A percentile compares a stretch with the other conserved stretches of the same genome.
phyloP scores from a whole-genome alignment of 1,139 yeast species.

The Meyerozyma athensensis region DNA sequence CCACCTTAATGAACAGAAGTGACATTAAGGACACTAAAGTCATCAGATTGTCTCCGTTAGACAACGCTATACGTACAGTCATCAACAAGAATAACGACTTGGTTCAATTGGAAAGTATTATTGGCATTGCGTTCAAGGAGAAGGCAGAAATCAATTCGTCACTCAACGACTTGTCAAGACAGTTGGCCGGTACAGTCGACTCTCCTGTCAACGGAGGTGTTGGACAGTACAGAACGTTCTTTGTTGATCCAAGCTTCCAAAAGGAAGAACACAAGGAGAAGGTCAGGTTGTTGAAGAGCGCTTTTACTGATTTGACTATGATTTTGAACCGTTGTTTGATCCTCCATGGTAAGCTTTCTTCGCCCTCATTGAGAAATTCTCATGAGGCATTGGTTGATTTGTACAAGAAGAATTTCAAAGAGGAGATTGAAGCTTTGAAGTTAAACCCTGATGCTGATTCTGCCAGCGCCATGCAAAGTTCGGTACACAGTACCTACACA shows the following conservation, averaged over 20 bases:
- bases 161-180: conserved; percentile 69
- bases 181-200: conserved; percentile 82
- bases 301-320: conserved; percentile 67
- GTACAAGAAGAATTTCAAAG: conserved; percentile 62
- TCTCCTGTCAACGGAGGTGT: conserved; percentile 94
- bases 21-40: conserved; percentile 54
- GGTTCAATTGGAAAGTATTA: conserved; percentile 60
- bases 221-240: conserved; percentile 73
- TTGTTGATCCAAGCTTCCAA: conserved; percentile 38
- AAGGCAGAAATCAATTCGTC: conserved; percentile 46
- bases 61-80: conserved; percentile 71
- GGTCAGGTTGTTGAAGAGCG: conserved; percentile 47
- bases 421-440: conserved; percentile 50
- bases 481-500: not conserved
- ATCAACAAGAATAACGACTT: conserved; percentile 68
- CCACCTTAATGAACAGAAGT: conserved; percentile 82
- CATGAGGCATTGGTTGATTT: conserved; percentile 65
- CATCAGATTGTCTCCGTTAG: conserved; percentile 75
- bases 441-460: conserved; percentile 11
- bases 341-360: conserved; percentile 66
- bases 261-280: conserved; percentile 43
- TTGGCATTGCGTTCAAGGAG: conserved; percentile 52
- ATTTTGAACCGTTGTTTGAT: conserved; percentile 63
- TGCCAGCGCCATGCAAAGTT: not conserved
- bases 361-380: conserved; percentile 51